Base-by-base conservation (phyloP, 1,284 basidiomycete genomes). In the Trichosporon faecale region DNA sequence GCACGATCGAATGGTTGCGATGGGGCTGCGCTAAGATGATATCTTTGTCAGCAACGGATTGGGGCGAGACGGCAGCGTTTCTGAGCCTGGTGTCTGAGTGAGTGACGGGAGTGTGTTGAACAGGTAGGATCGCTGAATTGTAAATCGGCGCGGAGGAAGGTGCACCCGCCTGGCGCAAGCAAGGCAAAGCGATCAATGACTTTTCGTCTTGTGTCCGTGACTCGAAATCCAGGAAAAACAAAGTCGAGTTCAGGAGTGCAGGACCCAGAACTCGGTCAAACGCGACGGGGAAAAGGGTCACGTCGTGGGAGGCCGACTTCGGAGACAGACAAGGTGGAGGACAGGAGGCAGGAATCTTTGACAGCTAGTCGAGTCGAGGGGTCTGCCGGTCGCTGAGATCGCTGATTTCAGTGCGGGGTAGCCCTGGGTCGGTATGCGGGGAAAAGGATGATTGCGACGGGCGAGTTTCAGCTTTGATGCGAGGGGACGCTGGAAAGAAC, bases 31-130 rank as follows among this genome's bases (percentile, higher is more conserved):
- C 23, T 25, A 12, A 52, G 21, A 25, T 52, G 11, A 52, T 52
- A 52, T 52, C 49, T 52, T 52, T 52, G 49, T 52, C 49, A 52
- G 49, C 49, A 52, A 52, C 49, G 49, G 49, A 21, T 52, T 52
- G 49, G n/a, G 8, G n/a, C 49, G 23, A 23, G 21, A 7, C 49
- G 49, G 46, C 21, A 11, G 18, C 25, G 49, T 21, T 52, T 52
- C 49, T 52, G 44, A 46, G 40, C 12, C 9, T 3, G 16, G 40
- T 46, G 49, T 52, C 49, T 52, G 49, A 52, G 49, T 52, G 49
- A 52, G 49, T 52, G 49, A 52, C 23, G 49, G 18, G 16, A 23
- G 46, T 52, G 49, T 52, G 49, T 21, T 52, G 21, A 18, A 23
- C 5, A 52, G 12, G 21, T 23, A 2, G 21, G 11, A 52, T 52